Conservation (phyloP, 2,329 filamentous ascomycete species). For the Aspergillus aculeatinus region DNA sequence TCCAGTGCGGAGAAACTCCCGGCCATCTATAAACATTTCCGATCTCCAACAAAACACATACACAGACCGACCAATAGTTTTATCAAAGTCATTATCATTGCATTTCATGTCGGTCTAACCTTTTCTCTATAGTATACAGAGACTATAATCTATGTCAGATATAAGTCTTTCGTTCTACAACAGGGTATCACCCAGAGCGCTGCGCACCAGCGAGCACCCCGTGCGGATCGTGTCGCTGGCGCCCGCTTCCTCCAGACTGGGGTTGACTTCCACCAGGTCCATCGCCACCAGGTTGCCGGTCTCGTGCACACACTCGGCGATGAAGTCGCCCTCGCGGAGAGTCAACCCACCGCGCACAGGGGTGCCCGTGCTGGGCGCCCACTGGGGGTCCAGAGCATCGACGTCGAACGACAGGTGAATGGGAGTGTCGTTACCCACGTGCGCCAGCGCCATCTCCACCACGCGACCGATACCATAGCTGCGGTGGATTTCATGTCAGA, state of each 20-base stretch:
- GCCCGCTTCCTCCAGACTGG: constrained; percentile 65
- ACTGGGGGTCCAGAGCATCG: constrained; percentile 92
- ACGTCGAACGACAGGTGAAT: constrained; percentile 98
- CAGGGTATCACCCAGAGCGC: constrained; percentile 86
- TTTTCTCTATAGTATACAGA: background rate
- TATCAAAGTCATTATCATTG: constrained; percentile 9
- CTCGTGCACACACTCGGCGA: constrained; percentile 82
- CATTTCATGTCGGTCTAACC: constrained; percentile 1
- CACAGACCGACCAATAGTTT: too few relatives aligned
- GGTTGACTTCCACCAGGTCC: constrained; percentile 82
- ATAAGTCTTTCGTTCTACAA: constrained; percentile 51
- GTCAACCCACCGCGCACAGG: constrained; percentile 92
- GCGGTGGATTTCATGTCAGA: constrained; percentile 6
- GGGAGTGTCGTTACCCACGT: constrained; percentile 90
- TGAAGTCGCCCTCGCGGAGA: constrained; percentile 92
- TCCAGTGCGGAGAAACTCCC: background rate
- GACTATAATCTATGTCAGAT: background rate
- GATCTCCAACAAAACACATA: too few relatives aligned
- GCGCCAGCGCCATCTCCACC: constrained; percentile 96
- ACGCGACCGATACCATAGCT: constrained; percentile 92
- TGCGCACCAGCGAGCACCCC: constrained; percentile 86
- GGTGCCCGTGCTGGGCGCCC: constrained; percentile 93
- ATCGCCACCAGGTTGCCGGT: constrained; percentile 76
- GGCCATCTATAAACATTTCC: background rate
- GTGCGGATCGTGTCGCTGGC: constrained; percentile 85